Conservation (phyloP, 768 basidiomycete species). For the Saitozyma podzolica region DNA sequence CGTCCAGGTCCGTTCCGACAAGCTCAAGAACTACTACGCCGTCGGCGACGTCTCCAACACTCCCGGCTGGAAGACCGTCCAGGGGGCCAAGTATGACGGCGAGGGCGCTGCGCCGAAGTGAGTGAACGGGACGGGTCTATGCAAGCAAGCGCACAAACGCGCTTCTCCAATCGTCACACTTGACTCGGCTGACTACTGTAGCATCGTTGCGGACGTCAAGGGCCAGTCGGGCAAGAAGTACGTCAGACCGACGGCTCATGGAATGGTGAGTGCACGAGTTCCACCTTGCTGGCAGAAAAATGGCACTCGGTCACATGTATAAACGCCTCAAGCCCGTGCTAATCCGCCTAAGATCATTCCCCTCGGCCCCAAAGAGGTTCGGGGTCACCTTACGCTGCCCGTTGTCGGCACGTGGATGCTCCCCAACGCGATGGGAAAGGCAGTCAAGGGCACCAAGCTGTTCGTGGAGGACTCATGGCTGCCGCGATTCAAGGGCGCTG, state of each 20-base stretch:
- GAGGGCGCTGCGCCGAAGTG: constrained; percentile 29
- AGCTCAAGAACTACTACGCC: constrained; percentile 39
- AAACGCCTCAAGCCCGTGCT: background rate
- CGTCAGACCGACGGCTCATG: constrained; percentile 62
- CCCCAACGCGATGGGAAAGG: constrained; percentile 91
- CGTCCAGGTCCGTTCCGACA: constrained; percentile 10
- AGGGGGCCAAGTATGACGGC: constrained; percentile 25
- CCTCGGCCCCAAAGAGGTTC: constrained; percentile 24
- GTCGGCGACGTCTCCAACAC: constrained; percentile 42
- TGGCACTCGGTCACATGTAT: constrained; percentile 1
- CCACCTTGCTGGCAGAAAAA: background rate
- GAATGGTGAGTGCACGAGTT: constrained; percentile 72
- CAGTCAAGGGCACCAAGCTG: constrained; percentile 85
- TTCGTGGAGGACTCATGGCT: constrained; percentile 69
- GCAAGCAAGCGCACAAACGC: background rate
- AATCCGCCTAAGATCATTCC: constrained; percentile 19
- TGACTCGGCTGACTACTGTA: background rate
- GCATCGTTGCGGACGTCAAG: constrained; percentile 34
- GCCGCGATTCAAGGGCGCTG: constrained; percentile 63
- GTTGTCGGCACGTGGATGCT: constrained; percentile 90
- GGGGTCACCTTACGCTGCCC: constrained; percentile 25
- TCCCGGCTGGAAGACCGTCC: constrained; percentile 40
- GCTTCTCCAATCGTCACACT: background rate
- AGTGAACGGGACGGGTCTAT: constrained; percentile 1
- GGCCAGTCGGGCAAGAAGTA: constrained; percentile 23